Conservation (phyloP, 441 rosid species). For the Adansonia madagascariensis region DNA sequence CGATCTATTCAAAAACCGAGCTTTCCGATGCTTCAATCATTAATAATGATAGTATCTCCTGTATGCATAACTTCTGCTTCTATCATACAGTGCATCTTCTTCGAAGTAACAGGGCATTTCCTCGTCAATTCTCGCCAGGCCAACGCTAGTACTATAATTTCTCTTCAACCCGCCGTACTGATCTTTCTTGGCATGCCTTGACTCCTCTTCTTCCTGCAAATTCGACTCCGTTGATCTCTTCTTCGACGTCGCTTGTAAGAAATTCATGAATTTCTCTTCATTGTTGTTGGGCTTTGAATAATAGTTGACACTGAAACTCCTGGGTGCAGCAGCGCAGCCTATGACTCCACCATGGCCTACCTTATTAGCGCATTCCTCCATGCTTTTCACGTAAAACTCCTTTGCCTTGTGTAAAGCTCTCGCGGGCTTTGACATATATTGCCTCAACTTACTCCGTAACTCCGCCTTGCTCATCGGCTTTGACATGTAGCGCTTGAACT, state of each 20-base stretch:
- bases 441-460: constrained; percentile 35
- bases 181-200: not conserved
- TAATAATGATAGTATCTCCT: constrained; percentile 4
- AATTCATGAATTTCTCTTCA: constrained; percentile 31
- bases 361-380: constrained; percentile 37
- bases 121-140: constrained; percentile 52
- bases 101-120: constrained; percentile 43
- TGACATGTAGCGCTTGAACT: constrained; percentile 4
- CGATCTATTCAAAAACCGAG: not conserved
- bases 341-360: constrained; percentile 25
- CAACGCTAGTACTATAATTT: constrained; percentile 41
- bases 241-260: constrained; percentile 19
- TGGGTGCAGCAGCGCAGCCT: constrained; percentile 21
- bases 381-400: constrained; percentile 38
- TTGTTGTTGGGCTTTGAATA: constrained; percentile 15
- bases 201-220: not conserved
- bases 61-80: constrained; percentile 30
- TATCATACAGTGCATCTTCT: constrained; percentile 29
- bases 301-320: constrained; percentile 33
- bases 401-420: constrained; percentile 38
- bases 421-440: constrained; percentile 34
- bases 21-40: not conserved
- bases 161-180: constrained; percentile 27
- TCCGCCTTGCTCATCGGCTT: constrained; percentile 33
- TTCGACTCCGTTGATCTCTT: not conserved